Conservation (phyloP, 1,284 basidiomycete genomes). For the Leccinum pachyderme region DNA sequence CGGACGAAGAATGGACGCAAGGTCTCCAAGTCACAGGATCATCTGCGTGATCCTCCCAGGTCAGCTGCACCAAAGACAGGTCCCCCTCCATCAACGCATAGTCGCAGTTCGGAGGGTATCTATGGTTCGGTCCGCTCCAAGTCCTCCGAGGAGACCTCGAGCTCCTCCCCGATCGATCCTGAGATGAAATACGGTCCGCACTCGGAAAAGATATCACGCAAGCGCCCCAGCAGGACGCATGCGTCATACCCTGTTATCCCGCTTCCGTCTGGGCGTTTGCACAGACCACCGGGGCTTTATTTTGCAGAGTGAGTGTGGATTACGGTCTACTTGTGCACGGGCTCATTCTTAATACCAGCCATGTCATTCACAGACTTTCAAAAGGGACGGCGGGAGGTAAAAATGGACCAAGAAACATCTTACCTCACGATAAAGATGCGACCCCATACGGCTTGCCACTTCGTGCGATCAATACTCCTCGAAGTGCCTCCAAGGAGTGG, state of each 20-base stretch:
- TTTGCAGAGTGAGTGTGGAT: slow-evolving; percentile 29
- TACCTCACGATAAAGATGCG: slow-evolving; percentile 34
- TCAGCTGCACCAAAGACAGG: slow-evolving; percentile 10
- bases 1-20: slow-evolving; percentile 17
- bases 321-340: not conserved
- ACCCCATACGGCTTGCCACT: slow-evolving; percentile 35
- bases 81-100: slow-evolving; percentile 10
- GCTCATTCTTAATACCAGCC: slow-evolving; percentile 20
- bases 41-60: slow-evolving; percentile 19
- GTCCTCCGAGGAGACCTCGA: slow-evolving; percentile 13
- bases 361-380: slow-evolving; percentile 29
- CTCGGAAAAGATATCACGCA: slow-evolving; percentile 12
- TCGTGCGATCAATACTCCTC: slow-evolving; percentile 37
- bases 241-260: slow-evolving; percentile 29
- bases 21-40: slow-evolving; percentile 24
- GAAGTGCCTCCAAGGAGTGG: slow-evolving; percentile 46
- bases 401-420: slow-evolving; percentile 11
- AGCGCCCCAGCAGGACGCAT: slow-evolving; percentile 12
- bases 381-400: slow-evolving; percentile 12
- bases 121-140: slow-evolving; percentile 10
- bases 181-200: slow-evolving; percentile 10
- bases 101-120: slow-evolving; percentile 15
- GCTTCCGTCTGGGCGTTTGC: slow-evolving; percentile 21
- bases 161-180: slow-evolving; percentile 4
- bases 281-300: slow-evolving; percentile 22